Evolutionary conservation across 139 green algal genomes (phyloP).

Genomic region (Zygnema cylindricum): DNA sequence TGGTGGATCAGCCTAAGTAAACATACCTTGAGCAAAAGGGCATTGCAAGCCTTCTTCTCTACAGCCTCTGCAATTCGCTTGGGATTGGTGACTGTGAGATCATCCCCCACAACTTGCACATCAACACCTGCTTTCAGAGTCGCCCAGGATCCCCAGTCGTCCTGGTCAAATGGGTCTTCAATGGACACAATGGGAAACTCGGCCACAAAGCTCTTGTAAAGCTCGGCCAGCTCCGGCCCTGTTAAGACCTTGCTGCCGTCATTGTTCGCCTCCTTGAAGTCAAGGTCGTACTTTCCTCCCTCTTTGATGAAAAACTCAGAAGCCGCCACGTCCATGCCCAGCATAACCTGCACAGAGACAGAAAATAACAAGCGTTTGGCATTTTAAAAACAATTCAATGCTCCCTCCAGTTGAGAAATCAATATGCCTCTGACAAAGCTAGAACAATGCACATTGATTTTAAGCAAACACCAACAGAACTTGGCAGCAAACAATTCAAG

Average conservation of each 20-base stretch:
- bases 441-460: no score
- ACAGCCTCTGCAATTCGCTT: constrained; percentile 88
- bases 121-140: constrained; percentile 75
- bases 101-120: constrained; percentile 95
- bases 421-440: no score
- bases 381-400: no score
- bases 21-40: constrained; percentile 86
- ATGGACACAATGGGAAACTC: constrained; percentile 96
- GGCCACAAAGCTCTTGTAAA: constrained; percentile 78
- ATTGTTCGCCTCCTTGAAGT: constrained; percentile 92
- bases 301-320: constrained; percentile 84
- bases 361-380: no score
- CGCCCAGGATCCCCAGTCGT: constrained; percentile 89
- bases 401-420: no score
- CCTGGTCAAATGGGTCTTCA: constrained; percentile 99
- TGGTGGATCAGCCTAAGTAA: constrained; percentile 74
- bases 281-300: constrained; percentile 94
- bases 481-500: background rate
- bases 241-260: constrained; percentile 86
- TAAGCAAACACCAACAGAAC: no score
- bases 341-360: no score
- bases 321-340: constrained; percentile 98
- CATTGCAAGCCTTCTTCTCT: constrained; percentile 91
- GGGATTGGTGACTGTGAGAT: constrained; percentile 98
- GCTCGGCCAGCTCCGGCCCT: constrained; percentile 81